Base-by-base conservation (phyloP, 2,329 filamentous ascomycete species). In the Aspergillus floridensis region DNA sequence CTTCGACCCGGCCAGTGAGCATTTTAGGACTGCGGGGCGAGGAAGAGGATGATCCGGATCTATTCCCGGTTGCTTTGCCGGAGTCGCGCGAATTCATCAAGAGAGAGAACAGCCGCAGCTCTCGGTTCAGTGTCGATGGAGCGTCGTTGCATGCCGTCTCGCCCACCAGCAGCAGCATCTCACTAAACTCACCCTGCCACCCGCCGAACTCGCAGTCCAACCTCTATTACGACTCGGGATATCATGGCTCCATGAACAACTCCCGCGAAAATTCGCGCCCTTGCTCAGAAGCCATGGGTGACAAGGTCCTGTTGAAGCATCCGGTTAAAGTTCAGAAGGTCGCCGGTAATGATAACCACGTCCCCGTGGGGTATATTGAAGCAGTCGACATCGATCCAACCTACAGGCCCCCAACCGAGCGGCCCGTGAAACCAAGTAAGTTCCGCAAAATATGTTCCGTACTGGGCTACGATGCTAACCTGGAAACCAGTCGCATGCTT, bases 331-430 rank as follows among this genome's bases (percentile, higher is more conserved):
- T 78, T 5, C 70, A 70, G 49, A 72, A 68, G 46, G 52, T 70
- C 12, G 46, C 61, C 6, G 58, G 63, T 5, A 63, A 59, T 19
- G 67, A 69, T 24, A 56, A 59, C 14, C 62, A 64, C 24, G 54
- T 85, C 24, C 79, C 92, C 29, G 89, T 86, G 61, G 89, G 90
- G 5, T 96, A 90, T 88, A 95, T 98, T 63, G 92, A 97, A 72
- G 92, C 92, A 1, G 78, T 96, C 7, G 95, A 92, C 32, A 91
- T 98, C n/a, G 95, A 98, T 72, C 81, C 88, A 16, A 84, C 84
- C 2, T 99, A 98, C 72, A 86, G 88, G 59, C 89, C 95, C 49
- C 93, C 93, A 0, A 78, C 83, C 0, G 91, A 96, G 68, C 85
- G 84, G 59, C 79, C 82, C 8, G 80, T 86, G 21, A 96, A 91